Evolutionary conservation across 169 alveolate genomes (phyloP).

Genomic region (Plasmodium gonderi): DNA sequence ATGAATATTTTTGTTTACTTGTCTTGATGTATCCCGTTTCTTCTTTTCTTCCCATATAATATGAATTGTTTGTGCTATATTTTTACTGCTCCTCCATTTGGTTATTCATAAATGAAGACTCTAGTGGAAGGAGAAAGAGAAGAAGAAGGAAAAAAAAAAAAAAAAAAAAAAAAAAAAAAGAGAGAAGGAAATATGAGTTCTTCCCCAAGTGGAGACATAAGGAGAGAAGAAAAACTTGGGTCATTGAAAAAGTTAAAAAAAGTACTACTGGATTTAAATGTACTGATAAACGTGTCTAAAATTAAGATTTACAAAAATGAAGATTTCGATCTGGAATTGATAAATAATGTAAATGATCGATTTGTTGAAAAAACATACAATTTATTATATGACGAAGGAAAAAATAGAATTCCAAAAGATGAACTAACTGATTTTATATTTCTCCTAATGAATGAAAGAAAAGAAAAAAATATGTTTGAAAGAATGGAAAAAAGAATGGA

Average conservation of each 20-base stretch:
- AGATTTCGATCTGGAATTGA: constrained; percentile 25
- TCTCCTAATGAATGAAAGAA: constrained; percentile 29
- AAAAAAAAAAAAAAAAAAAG: background rate
- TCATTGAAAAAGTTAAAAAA: constrained; percentile 19
- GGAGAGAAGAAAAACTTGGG: background rate
- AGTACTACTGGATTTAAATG: constrained; percentile 7
- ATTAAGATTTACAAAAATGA: constrained; percentile 13
- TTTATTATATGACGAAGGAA: constrained; percentile 9
- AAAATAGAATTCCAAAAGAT: constrained; percentile 38
- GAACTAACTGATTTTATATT: constrained; percentile 48
- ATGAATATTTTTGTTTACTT: too few species aligned
- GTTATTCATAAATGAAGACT: too few species aligned
- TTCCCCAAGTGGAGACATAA: background rate
- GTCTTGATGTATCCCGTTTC: too few species aligned
- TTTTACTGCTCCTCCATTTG: too few species aligned
- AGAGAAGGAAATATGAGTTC: background rate
- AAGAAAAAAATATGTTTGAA: background rate
- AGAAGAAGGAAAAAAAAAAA: too few species aligned
- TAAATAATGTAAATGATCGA: constrained; percentile 51
- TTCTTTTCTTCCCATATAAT: too few species aligned
- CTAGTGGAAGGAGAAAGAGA: too few species aligned
- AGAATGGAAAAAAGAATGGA: background rate
- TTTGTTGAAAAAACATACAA: constrained; percentile 49
- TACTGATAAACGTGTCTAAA: constrained; percentile 36
- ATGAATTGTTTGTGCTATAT: too few species aligned